phyloP scores from a whole-genome alignment of 768 basidiomycete species.

The Trametes villosa region DNA sequence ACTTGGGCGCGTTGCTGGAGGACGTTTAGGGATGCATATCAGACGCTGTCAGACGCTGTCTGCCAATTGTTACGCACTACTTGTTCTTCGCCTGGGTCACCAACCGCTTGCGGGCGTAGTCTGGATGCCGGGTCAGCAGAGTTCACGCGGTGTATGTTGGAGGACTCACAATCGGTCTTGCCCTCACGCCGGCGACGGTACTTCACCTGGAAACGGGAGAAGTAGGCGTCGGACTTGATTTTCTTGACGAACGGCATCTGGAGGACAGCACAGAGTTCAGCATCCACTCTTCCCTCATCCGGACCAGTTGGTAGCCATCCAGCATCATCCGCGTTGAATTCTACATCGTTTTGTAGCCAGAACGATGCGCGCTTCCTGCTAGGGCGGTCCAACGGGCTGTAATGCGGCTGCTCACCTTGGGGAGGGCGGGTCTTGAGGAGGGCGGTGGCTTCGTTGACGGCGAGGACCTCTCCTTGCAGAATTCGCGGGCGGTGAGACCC shows the following conservation, averaged over 20 bases:
- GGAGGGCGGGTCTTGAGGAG: constrained; percentile 32
- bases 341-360: neutral
- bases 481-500: constrained; percentile 12
- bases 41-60: neutral
- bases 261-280: constrained; percentile 13
- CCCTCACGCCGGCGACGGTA: constrained; percentile 97
- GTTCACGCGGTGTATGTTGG: neutral
- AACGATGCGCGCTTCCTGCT: neutral
- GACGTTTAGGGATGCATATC: neutral
- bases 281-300: constrained; percentile 35
- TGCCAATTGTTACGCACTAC: constrained; percentile 60
- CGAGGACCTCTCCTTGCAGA: neutral
- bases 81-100: constrained; percentile 99
- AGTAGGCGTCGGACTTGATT: constrained; percentile 96
- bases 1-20: constrained; percentile 90
- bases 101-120: constrained; percentile 97
- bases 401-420: constrained; percentile 43
- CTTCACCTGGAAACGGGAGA: constrained; percentile 98
- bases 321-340: constrained; percentile 25
- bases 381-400: neutral
- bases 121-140: constrained; percentile 41
- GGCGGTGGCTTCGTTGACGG: constrained; percentile 38
- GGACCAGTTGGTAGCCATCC: constrained; percentile 34
- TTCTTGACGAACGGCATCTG: constrained; percentile 98
- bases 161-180: constrained; percentile 88